These are phyloP conservation scores for Trichoderma koningiopsis DNA, from an alignment of 2,329 filamentous ascomycete species.

Conservation along the genomic window DNA sequence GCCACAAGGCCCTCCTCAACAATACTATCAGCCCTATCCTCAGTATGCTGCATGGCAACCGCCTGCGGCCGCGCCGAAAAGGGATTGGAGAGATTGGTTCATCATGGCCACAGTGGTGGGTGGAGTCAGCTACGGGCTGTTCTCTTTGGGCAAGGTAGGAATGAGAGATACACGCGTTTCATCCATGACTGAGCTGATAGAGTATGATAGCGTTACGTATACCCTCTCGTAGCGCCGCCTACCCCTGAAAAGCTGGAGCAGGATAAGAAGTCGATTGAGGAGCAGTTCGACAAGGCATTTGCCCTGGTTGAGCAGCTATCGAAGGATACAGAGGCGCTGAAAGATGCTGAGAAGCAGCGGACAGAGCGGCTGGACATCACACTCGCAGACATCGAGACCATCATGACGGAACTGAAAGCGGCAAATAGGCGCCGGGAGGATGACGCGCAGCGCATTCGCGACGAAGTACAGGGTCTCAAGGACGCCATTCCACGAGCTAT, in stretches of 20 bases:
- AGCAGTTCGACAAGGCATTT: conserved; percentile 91
- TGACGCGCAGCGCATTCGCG: conserved; percentile 80
- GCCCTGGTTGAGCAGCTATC: conserved; percentile 87
- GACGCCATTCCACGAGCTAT: conserved; percentile 87
- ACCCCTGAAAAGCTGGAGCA: conserved; percentile 92
- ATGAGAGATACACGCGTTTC: not conserved
- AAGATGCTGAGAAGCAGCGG: conserved; percentile 80
- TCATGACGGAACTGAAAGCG: conserved; percentile 79
- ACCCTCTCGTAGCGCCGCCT: conserved; percentile 87
- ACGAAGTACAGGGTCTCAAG: conserved; percentile 81
- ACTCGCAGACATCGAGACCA: conserved; percentile 79
- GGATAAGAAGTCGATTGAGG: conserved; percentile 90
- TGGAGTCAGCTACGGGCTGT: conserved; percentile 86
- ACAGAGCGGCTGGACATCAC: conserved; percentile 82
- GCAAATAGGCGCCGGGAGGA: conserved; percentile 81
- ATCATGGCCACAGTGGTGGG: conserved; percentile 97
- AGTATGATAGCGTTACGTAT: conserved; percentile 75
- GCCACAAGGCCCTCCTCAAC: conserved; percentile 46
- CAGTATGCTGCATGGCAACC: conserved; percentile 61
- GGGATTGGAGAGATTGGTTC: conserved; percentile 99
- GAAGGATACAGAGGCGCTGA: conserved; percentile 85
- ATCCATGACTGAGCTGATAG: conserved; percentile 31
- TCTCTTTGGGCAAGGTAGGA: conserved; percentile 78
- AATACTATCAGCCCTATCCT: conserved; percentile 52
- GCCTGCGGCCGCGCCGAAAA: conserved; percentile 64